Conservation (phyloP, 176 grass and related monocot genomes). For the Pharus latifolius region DNA sequence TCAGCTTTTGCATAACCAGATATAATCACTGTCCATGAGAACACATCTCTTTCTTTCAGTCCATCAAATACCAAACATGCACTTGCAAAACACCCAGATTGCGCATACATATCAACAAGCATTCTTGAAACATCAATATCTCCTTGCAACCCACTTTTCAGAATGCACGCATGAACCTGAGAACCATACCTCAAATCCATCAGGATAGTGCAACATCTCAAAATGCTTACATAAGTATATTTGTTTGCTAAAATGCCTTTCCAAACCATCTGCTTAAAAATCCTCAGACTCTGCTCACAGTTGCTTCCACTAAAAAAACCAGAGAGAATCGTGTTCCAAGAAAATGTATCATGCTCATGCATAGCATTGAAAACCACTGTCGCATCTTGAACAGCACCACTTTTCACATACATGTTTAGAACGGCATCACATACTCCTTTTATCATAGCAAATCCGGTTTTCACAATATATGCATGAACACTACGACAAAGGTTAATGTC, state of each 20-base stretch:
- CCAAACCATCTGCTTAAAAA: constrained; percentile 30
- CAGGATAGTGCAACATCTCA: constrained; percentile 31
- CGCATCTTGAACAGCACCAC: constrained; percentile 17
- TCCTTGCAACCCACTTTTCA: constrained; percentile 25
- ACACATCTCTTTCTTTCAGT: constrained; percentile 33
- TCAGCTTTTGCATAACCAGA: constrained; percentile 27
- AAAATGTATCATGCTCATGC: constrained; percentile 19
- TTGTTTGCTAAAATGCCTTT: constrained; percentile 16
- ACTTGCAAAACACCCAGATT: constrained; percentile 24
- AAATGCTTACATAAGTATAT: constrained; percentile 25
- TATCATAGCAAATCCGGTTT: constrained; percentile 8
- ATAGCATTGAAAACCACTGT: constrained; percentile 5
- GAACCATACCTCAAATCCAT: constrained; percentile 7
- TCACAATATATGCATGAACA: constrained; percentile 26
- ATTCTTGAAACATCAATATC: constrained; percentile 31
- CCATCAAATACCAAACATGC: constrained; percentile 11
- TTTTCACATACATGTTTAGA: constrained; percentile 42
- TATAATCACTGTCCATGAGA: constrained; percentile 30
- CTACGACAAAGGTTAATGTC: constrained; percentile 20
- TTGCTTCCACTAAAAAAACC: constrained; percentile 31
- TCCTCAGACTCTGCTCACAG: constrained; percentile 19
- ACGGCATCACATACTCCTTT: constrained; percentile 27
- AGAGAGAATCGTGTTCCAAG: constrained; percentile 39
- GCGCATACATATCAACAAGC: constrained; percentile 39
- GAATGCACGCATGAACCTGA: constrained; percentile 34